phyloP scores from a whole-genome alignment of 176 grass and related monocot genomes.

The barley (Hordeum vulgare) region MorexV3_pseudomolecules_assembly NC_058519.1:653577537-653578036 shows the following conservation, averaged over 20 bases:
- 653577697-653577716: too few relatives aligned
- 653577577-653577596: too few relatives aligned
- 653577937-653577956: constrained; percentile 43
- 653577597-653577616: too few relatives aligned
- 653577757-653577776: background rate
- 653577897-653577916: constrained; percentile 44
- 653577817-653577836: background rate
- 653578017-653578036: constrained; percentile 35
- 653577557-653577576: too few relatives aligned
- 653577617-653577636: too few relatives aligned
- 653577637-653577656: too few relatives aligned
- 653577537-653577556: too few relatives aligned
- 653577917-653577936: constrained; percentile 43
- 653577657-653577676: too few relatives aligned
- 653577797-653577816: background rate
- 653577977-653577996: constrained; percentile 19
- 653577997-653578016: constrained; percentile 15
- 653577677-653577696: too few relatives aligned
- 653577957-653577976: constrained; percentile 18
- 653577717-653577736: background rate
- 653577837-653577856: background rate
- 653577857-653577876: background rate
- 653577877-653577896: constrained; percentile 27
- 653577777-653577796: background rate
- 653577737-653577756: background rate